These are phyloP conservation scores for Tetrastigma voinierianum DNA, from an alignment of 164 flowering plant species.

Conservation along the genomic window DNA sequence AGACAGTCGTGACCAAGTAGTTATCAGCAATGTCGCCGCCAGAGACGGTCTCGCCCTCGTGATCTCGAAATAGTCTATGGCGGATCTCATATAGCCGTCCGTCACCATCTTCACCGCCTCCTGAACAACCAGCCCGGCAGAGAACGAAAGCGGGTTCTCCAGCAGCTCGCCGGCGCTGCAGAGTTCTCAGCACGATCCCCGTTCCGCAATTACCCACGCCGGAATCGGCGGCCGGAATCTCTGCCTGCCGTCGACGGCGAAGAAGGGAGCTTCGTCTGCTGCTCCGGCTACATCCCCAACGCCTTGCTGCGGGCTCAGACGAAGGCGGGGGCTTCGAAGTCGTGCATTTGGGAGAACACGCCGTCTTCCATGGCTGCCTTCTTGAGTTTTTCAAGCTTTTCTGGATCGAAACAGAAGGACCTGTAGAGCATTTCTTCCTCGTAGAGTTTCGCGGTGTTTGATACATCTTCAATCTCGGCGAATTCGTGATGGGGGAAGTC, in stretches of 20 bases:
- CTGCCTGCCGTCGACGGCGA: slow-evolving; percentile 84
- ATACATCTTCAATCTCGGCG: slow-evolving; percentile 69
- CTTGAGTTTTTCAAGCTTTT: slow-evolving; percentile 63
- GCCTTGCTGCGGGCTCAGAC: slow-evolving; percentile 75
- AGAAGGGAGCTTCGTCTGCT: slow-evolving; percentile 80
- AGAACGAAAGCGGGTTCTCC: slow-evolving; percentile 55
- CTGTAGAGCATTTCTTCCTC: slow-evolving; percentile 59
- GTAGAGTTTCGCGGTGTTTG: slow-evolving; percentile 49
- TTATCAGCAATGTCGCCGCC: slow-evolving; percentile 67
- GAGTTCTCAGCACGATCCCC: slow-evolving; percentile 76
- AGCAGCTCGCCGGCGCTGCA: slow-evolving; percentile 56
- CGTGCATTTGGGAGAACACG: slow-evolving; percentile 55
- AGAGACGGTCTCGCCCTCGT: slow-evolving; percentile 80
- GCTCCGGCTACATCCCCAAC: slow-evolving; percentile 61
- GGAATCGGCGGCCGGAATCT: slow-evolving; percentile 76
- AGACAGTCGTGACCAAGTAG: slow-evolving; percentile 82
- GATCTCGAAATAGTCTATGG: slow-evolving; percentile 77
- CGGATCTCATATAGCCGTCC: slow-evolving; percentile 79
- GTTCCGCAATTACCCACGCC: slow-evolving; percentile 74
- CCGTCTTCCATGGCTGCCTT: slow-evolving; percentile 56
- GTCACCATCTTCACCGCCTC: slow-evolving; percentile 60
- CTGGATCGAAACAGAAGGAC: slow-evolving; percentile 69
- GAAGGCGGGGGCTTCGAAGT: slow-evolving; percentile 87
- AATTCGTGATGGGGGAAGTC: slow-evolving; percentile 87
- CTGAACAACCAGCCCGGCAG: slow-evolving; percentile 57